phyloP scores from a whole-genome alignment of 768 basidiomycete genomes.

The Austroboletus festivus region DNA sequence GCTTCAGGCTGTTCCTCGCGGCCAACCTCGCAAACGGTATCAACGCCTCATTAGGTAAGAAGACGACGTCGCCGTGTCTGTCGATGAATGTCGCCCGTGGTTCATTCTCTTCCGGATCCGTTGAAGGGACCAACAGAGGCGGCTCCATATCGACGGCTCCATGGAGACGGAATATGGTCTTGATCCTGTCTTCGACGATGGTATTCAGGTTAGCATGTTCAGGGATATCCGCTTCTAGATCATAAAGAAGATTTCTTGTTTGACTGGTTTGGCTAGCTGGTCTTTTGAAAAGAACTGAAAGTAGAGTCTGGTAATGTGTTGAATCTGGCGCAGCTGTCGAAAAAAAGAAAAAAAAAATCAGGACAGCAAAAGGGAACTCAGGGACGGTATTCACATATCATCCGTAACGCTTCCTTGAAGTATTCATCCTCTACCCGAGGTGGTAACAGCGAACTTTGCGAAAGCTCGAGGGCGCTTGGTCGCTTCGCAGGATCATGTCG shows the following conservation, averaged over 20 bases:
- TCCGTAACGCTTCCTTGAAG: constrained; percentile 72
- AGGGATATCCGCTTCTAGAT: constrained; percentile 61
- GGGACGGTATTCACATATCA: constrained; percentile 57
- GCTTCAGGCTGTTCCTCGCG: constrained; percentile 56
- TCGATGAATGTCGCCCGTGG: constrained; percentile 76
- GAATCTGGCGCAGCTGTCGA: constrained; percentile 79
- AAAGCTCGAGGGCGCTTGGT: constrained; percentile 80
- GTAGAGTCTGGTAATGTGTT: constrained; percentile 73
- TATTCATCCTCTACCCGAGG: constrained; percentile 79
- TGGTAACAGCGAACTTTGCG: constrained; percentile 75
- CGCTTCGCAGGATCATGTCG: constrained; percentile 77
- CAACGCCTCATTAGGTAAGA: constrained; percentile 68
- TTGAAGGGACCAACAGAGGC: constrained; percentile 74
- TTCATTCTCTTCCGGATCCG: constrained; percentile 59
- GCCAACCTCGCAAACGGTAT: constrained; percentile 81
- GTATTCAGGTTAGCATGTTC: constrained; percentile 70
- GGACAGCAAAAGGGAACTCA: not conserved
- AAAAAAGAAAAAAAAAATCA: not conserved
- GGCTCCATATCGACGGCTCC: constrained; percentile 89
- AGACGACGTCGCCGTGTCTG: constrained; percentile 71
- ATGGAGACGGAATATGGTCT: constrained; percentile 79
- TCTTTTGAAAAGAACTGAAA: constrained; percentile 76
- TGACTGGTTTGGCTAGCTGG: constrained; percentile 60
- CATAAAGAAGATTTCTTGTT: constrained; percentile 70
- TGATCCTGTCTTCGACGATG: constrained; percentile 73